Evolutionary conservation across 495 filamentous ascomycete species (phyloP).

Genomic region (Letharia lupina): DNA sequence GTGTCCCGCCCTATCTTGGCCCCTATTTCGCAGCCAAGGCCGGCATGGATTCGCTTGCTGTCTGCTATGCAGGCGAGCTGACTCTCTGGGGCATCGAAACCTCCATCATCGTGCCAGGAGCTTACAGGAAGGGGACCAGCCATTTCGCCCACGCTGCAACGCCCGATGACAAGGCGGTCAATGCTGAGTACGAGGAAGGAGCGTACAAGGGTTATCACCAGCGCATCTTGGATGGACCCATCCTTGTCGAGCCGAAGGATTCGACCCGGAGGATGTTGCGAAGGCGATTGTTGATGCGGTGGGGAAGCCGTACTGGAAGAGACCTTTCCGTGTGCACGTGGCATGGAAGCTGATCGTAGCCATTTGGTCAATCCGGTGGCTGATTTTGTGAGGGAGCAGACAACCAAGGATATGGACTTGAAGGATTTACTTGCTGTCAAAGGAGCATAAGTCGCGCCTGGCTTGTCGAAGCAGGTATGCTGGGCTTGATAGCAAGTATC

Average conservation of each 20-base stretch:
- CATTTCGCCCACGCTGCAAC: too few relatives aligned
- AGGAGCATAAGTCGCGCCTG: background rate
- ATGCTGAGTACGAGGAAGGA: background rate
- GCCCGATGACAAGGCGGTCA: too few relatives aligned
- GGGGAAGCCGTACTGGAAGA: background rate
- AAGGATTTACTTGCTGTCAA: background rate
- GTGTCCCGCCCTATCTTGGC: too few relatives aligned
- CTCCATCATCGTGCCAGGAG: background rate
- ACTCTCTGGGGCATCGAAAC: too few relatives aligned
- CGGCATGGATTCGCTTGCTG: too few relatives aligned
- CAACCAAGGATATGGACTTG: background rate
- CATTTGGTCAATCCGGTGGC: background rate
- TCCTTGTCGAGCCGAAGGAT: background rate
- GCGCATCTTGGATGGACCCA: background rate
- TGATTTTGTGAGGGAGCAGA: background rate
- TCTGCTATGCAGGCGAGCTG: too few relatives aligned
- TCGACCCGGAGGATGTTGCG: background rate
- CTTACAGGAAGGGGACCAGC: background rate
- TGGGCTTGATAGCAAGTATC: too few relatives aligned
- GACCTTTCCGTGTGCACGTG: background rate
- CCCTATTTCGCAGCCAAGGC: too few relatives aligned
- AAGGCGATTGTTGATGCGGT: background rate
- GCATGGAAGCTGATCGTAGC: background rate
- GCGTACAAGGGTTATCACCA: background rate
- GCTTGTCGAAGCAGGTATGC: too few relatives aligned